Conservation (phyloP, 2,329 filamentous ascomycete genomes). For the Pseudogymnoascus sp. region DNA sequence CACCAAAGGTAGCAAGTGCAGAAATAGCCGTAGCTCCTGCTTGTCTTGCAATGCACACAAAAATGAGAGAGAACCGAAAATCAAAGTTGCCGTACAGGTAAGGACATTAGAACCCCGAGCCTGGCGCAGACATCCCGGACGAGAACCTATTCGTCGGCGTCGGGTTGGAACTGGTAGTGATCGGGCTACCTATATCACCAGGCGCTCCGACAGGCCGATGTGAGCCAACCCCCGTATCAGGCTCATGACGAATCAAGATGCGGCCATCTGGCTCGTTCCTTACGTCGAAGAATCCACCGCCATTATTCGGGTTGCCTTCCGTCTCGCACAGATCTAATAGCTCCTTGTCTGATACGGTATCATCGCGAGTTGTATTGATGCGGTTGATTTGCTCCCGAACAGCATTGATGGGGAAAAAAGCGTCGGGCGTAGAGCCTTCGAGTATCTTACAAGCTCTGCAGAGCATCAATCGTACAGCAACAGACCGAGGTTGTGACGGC, state of each 20-base stretch:
- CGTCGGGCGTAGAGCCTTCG: constrained; percentile 42
- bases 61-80: constrained; percentile 8
- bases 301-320: constrained; percentile 77
- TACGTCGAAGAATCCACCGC: constrained; percentile 77
- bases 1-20: constrained; percentile 8
- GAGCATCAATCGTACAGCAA: constrained; percentile 64
- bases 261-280: constrained; percentile 23
- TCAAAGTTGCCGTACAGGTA: constrained; percentile 1
- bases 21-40: constrained; percentile 8
- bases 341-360: constrained; percentile 51
- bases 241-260: constrained; percentile 45
- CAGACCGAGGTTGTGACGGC: constrained; percentile 53
- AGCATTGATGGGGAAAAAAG: constrained; percentile 61
- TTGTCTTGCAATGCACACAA: constrained; percentile 9
- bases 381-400: constrained; percentile 58
- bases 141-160: not conserved
- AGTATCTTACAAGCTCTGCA: constrained; percentile 69
- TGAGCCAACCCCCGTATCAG: constrained; percentile 36
- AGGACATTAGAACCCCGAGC: constrained; percentile 1
- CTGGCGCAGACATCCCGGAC: not conserved
- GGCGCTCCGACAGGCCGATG: constrained; percentile 45
- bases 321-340: constrained; percentile 78
- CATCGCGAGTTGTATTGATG: constrained; percentile 43
- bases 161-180: constrained; percentile 34
- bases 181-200: constrained; percentile 63